Evolutionary conservation across 148 eudicot genomes (phyloP).

Genomic region (Persicaria maculosa): DNA sequence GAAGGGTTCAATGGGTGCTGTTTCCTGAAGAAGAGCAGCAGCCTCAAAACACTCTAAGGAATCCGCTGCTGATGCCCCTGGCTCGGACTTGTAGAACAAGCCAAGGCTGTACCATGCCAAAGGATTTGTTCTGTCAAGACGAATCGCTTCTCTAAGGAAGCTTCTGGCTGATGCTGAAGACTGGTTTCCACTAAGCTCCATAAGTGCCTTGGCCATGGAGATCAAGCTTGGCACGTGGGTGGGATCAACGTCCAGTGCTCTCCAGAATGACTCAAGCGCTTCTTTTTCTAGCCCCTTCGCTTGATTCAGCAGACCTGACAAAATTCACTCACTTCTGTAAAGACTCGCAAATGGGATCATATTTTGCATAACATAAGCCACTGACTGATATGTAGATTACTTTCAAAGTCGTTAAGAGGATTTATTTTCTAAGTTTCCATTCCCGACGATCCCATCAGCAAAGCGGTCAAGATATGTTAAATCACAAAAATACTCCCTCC

Average conservation of each 20-base stretch:
- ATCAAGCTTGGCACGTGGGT: conserved; percentile 82
- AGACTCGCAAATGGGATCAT: background rate
- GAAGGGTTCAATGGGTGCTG: conserved; percentile 80
- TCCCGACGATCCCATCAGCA: background rate
- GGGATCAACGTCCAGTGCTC: conserved; percentile 70
- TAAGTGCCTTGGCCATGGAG: conserved; percentile 47
- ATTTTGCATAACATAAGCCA: background rate
- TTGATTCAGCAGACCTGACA: conserved; percentile 50
- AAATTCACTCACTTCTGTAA: background rate
- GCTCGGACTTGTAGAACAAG: conserved; percentile 46
- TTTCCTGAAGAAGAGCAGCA: conserved; percentile 62
- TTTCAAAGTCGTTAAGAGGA: background rate
- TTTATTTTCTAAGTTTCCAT: background rate
- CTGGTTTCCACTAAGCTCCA: conserved; percentile 30
- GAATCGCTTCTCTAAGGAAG: conserved; percentile 63
- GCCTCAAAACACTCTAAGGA: conserved; percentile 80
- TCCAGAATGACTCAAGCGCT: conserved; percentile 58
- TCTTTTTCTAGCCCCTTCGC: conserved; percentile 57
- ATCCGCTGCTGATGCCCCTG: conserved; percentile 37
- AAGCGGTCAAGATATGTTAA: background rate
- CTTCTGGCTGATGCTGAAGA: conserved; percentile 57
- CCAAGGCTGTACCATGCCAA: conserved; percentile 83
- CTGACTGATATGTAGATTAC: background rate
- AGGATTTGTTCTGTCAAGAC: conserved; percentile 58
- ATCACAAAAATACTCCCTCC: background rate